Base-by-base conservation (phyloP, 257 asterid genomes). In the Scutellaria minor region DNA sequence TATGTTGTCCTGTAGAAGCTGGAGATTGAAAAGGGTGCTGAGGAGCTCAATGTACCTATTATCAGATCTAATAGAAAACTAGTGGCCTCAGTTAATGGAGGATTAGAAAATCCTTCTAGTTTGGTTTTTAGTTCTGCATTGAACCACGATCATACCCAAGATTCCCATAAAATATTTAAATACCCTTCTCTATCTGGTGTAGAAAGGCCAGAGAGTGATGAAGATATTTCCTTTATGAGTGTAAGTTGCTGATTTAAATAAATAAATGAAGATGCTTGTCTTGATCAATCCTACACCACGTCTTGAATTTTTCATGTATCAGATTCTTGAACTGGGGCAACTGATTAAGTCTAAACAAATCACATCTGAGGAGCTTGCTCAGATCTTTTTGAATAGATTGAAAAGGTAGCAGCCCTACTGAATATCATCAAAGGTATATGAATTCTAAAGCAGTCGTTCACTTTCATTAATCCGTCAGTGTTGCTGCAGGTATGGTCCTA, bases 211-310 rank as follows among this genome's bases (percentile, higher is more conserved):
- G 56, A 70, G 62, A 74, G 63, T 70, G 90, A 91, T 35, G 97
- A 91, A 73, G 97, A 94, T 73, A 81, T 91, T 80, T 93, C 97
- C 41, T 94, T 88, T 76, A 89, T 89, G 99, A 90, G 89, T 62
- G 99, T 91, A 78, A 73, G 95, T 80, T 37, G 66, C 54, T 12
- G 13, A 24, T 35, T 64, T 42, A 51, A 58, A 52, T 57, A 24
- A 39, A 13, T 22, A 1, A 12, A 64, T 24, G 6, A 67, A 42
- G 27, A 40, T 35, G 56, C 2, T 12, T 27, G 44, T 31, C 48
- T n/a, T 51, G n/a, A 39, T 46, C 40, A 22, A 15, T 56, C 14
- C 13, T 11, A 18, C 3, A 10, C 52, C 27, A 8, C 20, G 37
- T 18, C 27, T 37, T 20, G 71, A 27, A n/a, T 40, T 47, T 31